A percentile compares a stretch with the other conserved stretches of the same genome.
These are phyloP conservation scores for Pseudogymnoascus sp. DNA, from an alignment of 2,329 filamentous ascomycete species.

Conservation along the genomic window DNA sequence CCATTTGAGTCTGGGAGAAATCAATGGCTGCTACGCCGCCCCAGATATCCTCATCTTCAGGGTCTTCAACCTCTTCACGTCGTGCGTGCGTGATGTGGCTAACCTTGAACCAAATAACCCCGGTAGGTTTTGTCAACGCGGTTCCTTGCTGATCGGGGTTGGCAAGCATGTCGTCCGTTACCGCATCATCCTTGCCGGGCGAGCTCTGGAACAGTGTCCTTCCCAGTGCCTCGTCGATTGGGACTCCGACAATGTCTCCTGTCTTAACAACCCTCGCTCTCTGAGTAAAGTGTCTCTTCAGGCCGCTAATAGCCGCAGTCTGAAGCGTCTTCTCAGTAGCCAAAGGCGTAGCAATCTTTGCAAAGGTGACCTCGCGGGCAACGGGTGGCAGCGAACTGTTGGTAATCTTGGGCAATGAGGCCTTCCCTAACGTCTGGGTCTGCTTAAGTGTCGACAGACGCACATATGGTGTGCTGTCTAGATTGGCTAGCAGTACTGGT, in stretches of 20 bases:
- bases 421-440: slow-evolving; percentile 36
- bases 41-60: slow-evolving; percentile 65
- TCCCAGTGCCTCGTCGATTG: slow-evolving; percentile 78
- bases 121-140: slow-evolving; percentile 32
- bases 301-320: slow-evolving; percentile 72
- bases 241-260: slow-evolving; percentile 81
- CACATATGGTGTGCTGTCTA: slow-evolving; percentile 70
- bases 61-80: slow-evolving; percentile 43
- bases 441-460: slow-evolving; percentile 65
- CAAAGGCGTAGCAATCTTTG: slow-evolving; percentile 81
- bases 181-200: slow-evolving; percentile 47
- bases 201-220: slow-evolving; percentile 67
- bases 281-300: slow-evolving; percentile 83
- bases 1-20: slow-evolving; percentile 77
- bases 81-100: slow-evolving; percentile 58
- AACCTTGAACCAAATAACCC: slow-evolving; percentile 88
- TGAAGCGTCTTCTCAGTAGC: slow-evolving; percentile 81
- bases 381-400: slow-evolving; percentile 48
- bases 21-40: slow-evolving; percentile 81
- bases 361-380: slow-evolving; percentile 70
- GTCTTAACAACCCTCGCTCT: slow-evolving; percentile 74
- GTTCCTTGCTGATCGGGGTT: slow-evolving; percentile 45
- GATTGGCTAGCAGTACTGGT: slow-evolving; percentile 77
- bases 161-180: slow-evolving; percentile 58
- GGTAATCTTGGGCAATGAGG: slow-evolving; percentile 47